phyloP scores from a whole-genome alignment of 2,329 filamentous ascomycete species.

The Aspergillus pseudoterreus region DNA sequence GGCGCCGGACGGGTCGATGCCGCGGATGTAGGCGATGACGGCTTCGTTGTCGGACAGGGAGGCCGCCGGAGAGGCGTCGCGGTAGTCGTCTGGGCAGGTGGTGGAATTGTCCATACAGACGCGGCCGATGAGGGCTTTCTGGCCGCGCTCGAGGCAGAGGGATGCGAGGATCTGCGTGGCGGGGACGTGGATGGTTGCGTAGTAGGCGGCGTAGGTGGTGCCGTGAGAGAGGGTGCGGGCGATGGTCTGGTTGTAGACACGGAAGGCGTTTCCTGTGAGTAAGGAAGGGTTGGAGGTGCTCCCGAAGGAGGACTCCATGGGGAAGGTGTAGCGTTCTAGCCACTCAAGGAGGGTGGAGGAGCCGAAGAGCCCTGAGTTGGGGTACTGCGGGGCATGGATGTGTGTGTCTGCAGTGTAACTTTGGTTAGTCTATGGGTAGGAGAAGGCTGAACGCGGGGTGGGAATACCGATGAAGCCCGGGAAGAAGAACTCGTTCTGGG shows the following conservation, averaged over 20 bases:
- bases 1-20: slow-evolving; percentile 58
- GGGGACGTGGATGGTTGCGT: slow-evolving; percentile 79
- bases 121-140: slow-evolving; percentile 84
- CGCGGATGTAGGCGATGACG: slow-evolving; percentile 63
- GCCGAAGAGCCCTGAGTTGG: slow-evolving; percentile 90
- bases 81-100: slow-evolving; percentile 72
- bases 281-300: slow-evolving; percentile 16
- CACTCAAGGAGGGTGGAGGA: slow-evolving; percentile 89
- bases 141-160: slow-evolving; percentile 73
- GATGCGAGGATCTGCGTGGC: slow-evolving; percentile 89
- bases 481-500: slow-evolving; percentile 43
- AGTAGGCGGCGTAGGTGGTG: slow-evolving; percentile 93
- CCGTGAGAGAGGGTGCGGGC: slow-evolving; percentile 79
- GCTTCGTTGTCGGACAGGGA: slow-evolving; percentile 55
- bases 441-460: neutral
- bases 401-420: slow-evolving; percentile 68
- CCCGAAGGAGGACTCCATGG: slow-evolving; percentile 74
- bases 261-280: slow-evolving; percentile 24
- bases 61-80: slow-evolving; percentile 63
- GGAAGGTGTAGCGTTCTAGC: slow-evolving; percentile 93
- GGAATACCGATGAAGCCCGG: slow-evolving; percentile 45
- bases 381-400: slow-evolving; percentile 91
- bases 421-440: neutral
- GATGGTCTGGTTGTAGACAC: slow-evolving; percentile 74
- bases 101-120: slow-evolving; percentile 83